A percentile compares a stretch with the other conserved stretches of the same genome.
phyloP scores from a whole-genome alignment of 176 grass and related monocot genomes.

The Rhipidocladum racemiflorum region DNA sequence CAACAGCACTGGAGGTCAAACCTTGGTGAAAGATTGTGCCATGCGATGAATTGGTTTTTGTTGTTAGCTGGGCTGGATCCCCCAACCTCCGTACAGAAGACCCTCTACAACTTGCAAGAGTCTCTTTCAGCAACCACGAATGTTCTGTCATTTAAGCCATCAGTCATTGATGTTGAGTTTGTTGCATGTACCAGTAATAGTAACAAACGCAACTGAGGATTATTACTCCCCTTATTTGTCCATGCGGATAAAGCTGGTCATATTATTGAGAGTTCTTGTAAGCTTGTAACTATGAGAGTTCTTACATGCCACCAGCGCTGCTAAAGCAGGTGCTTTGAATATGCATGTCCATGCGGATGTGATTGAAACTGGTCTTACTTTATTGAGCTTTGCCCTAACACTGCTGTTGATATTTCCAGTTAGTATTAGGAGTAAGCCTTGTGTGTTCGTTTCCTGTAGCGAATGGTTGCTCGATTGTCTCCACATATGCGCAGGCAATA shows the following conservation, averaged over 20 bases:
- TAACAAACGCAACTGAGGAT: neutral
- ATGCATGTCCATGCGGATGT: neutral
- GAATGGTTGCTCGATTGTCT: slow-evolving; percentile 1
- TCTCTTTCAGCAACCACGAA: neutral
- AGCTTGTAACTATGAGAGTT: no score
- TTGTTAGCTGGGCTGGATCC: neutral
- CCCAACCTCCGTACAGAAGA: neutral
- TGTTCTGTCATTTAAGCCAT: neutral
- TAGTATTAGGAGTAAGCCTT: neutral
- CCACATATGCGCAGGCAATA: neutral
- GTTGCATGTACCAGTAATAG: neutral
- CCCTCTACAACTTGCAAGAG: slow-evolving; percentile 1
- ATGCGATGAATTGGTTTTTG: slow-evolving; percentile 34
- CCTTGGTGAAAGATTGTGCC: slow-evolving; percentile 45
- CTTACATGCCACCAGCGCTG: neutral
- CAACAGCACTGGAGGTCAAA: slow-evolving; percentile 48
- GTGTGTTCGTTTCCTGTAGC: neutral
- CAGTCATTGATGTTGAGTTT: neutral
- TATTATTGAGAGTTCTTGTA: no score
- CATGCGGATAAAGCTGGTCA: no score
- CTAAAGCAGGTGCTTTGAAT: neutral
- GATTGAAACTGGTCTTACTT: neutral
- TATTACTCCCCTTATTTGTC: no score
- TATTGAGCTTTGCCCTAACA: neutral
- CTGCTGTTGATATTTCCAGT: neutral